These are phyloP conservation scores for Theobroma cacao DNA, from an alignment of 345 rosid genomes.

Conservation along the genomic window DNA sequence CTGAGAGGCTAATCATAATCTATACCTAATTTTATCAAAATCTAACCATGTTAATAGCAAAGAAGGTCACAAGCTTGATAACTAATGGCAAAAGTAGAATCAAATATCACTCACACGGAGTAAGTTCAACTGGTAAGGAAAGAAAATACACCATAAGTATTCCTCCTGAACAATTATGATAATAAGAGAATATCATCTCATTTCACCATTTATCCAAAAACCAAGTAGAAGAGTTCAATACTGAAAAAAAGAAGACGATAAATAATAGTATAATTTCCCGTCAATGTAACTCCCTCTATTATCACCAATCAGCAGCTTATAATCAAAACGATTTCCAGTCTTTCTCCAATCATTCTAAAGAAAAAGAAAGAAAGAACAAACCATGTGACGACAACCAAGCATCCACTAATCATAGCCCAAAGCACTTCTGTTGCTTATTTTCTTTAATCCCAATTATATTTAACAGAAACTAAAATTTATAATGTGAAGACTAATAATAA, in stretches of 20 bases:
- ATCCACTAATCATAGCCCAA: not conserved
- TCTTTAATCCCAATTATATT: not conserved
- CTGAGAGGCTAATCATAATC: no score
- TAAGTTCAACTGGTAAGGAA: no score
- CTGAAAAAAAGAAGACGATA: not conserved
- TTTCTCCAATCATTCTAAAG: not conserved
- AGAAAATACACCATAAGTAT: no score
- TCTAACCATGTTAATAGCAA: no score
- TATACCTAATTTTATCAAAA: not conserved
- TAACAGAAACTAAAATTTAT: no score
- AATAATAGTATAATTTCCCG: not conserved
- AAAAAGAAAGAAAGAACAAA: not conserved
- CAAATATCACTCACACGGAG: no score
- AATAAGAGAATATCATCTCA: not conserved
- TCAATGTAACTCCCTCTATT: not conserved
- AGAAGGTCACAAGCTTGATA: not conserved
- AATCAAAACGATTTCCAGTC: not conserved
- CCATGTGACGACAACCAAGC: not conserved
- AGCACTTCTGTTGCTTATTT: not conserved
- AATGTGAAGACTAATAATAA: no score
- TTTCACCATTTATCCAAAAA: not conserved
- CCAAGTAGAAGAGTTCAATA: not conserved
- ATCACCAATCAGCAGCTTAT: not conserved
- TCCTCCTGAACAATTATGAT: no score
- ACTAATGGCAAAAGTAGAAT: no score